Base-by-base conservation (phyloP, 495 filamentous ascomycete species). In the Neurospora sp. region DNA sequence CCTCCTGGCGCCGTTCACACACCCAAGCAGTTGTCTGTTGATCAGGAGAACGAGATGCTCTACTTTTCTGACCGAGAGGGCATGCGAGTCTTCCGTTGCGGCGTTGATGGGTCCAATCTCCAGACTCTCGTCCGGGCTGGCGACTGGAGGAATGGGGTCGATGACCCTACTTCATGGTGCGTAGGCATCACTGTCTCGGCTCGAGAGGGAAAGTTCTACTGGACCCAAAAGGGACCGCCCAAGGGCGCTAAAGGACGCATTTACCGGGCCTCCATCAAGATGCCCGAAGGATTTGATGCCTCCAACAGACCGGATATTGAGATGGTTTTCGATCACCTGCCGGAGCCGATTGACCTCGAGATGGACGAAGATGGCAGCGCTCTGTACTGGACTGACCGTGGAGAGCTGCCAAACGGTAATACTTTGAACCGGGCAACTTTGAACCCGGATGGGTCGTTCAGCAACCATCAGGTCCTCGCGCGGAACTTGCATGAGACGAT, bases 31-130 rank as follows among this genome's bases (percentile, higher is more conserved):
- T 73, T 89, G 31, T 71, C 79, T 1, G 77, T 85, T 6, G 76
- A 78, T 5, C 39, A 76, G 24, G 79, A 82, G 43, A 70, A 36
- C 40, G 39, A 71, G 5, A 76, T 76, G 69, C 39, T 89, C 1
- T 89, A 88, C 76, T 86, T 86, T 69, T 86, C 82, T 45, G 88
- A 90, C 73, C 86, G 88, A 0, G 88, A 89, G 71, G 88, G 88
- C 2, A 79, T 84, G 76, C 66, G 83, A 5, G 82, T 90, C 1
- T 75, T 85, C 42, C 80, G 86, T 0, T 83, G 82, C 72, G 79
- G 83, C 70, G 80, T 81, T 21, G 86, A 88, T 71, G 87, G 87
- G 8, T 80, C 73, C 0, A 77, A 82, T 15, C 82, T 83, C n/a
- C 80, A 87, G 69, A 76, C 83, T 3, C 59, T 88, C 1, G 75